Evolutionary conservation across 805 yeast species (phyloP).

Genomic region (Pichia cabralensis): DNA sequence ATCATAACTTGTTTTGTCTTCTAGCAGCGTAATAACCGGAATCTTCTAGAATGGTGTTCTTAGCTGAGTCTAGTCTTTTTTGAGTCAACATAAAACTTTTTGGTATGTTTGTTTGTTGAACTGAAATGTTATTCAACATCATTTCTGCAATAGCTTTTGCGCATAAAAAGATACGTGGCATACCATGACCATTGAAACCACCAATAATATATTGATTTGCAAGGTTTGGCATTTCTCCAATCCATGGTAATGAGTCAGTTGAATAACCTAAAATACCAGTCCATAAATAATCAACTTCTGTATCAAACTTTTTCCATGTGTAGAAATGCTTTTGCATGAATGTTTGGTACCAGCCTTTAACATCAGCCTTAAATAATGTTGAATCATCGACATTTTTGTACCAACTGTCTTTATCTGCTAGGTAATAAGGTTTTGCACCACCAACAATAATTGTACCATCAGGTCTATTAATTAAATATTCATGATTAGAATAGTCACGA

Average conservation of each 20-base stretch:
- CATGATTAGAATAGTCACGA: slow-evolving; percentile 11
- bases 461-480: slow-evolving; percentile 25
- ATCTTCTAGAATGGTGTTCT: slow-evolving; percentile 10
- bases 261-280: slow-evolving; percentile 39
- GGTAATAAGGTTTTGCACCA: slow-evolving; percentile 15
- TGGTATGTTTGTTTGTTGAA: slow-evolving; percentile 7
- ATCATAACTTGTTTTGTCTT: slow-evolving; percentile 1
- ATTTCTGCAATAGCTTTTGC: slow-evolving; percentile 30
- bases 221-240: slow-evolving; percentile 30
- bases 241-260: slow-evolving; percentile 31
- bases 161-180: slow-evolving; percentile 35
- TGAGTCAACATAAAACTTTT: slow-evolving; percentile 15
- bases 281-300: slow-evolving; percentile 29
- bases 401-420: slow-evolving; percentile 10
- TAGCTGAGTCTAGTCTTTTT: slow-evolving; percentile 11
- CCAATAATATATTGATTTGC: slow-evolving; percentile 29
- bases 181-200: slow-evolving; percentile 43
- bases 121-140: slow-evolving; percentile 1
- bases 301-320: slow-evolving; percentile 16
- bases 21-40: neutral
- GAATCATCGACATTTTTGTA: slow-evolving; percentile 27
- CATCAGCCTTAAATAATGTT: slow-evolving; percentile 16
- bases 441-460: slow-evolving; percentile 31
- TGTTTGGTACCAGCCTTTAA: slow-evolving; percentile 18
- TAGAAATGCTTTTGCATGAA: slow-evolving; percentile 24